Evolutionary conservation across 305 asterid species (phyloP).

Genomic region (Fraxinus nigra): DNA sequence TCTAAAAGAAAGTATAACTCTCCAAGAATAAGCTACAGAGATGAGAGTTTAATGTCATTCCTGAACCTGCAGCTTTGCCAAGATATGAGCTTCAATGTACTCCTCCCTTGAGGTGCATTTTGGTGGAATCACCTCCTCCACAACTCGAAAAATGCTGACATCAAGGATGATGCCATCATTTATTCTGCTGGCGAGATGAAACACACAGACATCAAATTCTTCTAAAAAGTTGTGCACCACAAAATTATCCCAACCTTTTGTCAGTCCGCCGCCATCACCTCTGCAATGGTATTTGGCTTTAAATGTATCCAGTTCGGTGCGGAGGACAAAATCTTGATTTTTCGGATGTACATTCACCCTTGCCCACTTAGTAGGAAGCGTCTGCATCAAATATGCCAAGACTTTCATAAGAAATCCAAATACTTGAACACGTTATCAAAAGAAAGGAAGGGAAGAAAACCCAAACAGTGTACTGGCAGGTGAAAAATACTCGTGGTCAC

Average conservation of each 20-base stretch:
- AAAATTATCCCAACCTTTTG: constrained; percentile 39
- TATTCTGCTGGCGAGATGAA: constrained; percentile 6
- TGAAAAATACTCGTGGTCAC: background rate
- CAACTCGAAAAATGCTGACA: constrained; percentile 22
- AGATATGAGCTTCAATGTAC: background rate
- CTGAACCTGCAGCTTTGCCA: background rate
- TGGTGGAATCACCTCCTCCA: constrained; percentile 24
- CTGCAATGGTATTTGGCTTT: constrained; percentile 1
- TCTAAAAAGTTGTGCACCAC: constrained; percentile 31
- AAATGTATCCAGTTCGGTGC: constrained; percentile 22
- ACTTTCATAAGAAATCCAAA: background rate
- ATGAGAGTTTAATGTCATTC: background rate
- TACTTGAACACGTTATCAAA: background rate
- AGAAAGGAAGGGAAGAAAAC: background rate
- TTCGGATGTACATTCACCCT: constrained; percentile 17
- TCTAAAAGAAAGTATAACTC: background rate
- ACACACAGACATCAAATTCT: constrained; percentile 32
- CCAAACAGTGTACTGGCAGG: background rate
- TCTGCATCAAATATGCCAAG: constrained; percentile 23
- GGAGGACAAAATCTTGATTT: constrained; percentile 20
- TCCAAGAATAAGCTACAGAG: background rate
- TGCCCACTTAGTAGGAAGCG: constrained; percentile 39
- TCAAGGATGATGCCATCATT: background rate
- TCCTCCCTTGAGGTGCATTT: background rate
- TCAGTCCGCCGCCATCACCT: constrained; percentile 18